Conservation (phyloP, 2,329 filamentous ascomycete genomes). For the Pseudocercospora vitis region DNA sequence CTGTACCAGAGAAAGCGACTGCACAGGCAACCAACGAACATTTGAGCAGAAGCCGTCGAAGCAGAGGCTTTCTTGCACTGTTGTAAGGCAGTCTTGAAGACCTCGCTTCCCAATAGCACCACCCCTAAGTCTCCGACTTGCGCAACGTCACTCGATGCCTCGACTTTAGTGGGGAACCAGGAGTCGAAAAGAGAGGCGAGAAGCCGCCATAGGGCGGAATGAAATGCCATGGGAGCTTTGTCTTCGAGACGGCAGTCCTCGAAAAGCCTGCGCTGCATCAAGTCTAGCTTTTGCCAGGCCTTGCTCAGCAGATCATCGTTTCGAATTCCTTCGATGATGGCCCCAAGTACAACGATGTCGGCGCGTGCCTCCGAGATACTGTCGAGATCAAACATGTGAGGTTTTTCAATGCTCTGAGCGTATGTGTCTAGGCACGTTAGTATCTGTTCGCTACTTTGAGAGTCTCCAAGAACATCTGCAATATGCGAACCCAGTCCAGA, state of each 20-base stretch:
- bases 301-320: slow-evolving; percentile 1
- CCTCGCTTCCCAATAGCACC: slow-evolving; percentile 10
- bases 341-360: slow-evolving; percentile 13
- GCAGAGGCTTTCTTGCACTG: slow-evolving; percentile 4
- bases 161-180: slow-evolving; percentile 26
- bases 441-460: slow-evolving; percentile 16
- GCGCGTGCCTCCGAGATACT: background rate
- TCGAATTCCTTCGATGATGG: slow-evolving; percentile 9
- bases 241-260: background rate
- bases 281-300: slow-evolving; percentile 10
- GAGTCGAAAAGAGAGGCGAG: slow-evolving; percentile 20
- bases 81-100: slow-evolving; percentile 14
- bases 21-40: slow-evolving; percentile 20
- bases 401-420: background rate
- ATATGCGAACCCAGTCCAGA: slow-evolving; percentile 24
- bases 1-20: slow-evolving; percentile 11
- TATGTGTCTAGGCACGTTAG: background rate
- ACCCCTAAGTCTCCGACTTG: background rate
- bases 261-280: background rate
- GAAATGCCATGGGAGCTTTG: background rate
- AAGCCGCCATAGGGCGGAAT: slow-evolving; percentile 23
- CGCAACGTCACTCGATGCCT: slow-evolving; percentile 7
- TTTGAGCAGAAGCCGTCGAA: slow-evolving; percentile 12
- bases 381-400: background rate
- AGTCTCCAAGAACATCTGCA: slow-evolving; percentile 24